phyloP scores from a whole-genome alignment of 2,329 filamentous ascomycete genomes.

The Ophidiomyces ophidiicola region DNA sequence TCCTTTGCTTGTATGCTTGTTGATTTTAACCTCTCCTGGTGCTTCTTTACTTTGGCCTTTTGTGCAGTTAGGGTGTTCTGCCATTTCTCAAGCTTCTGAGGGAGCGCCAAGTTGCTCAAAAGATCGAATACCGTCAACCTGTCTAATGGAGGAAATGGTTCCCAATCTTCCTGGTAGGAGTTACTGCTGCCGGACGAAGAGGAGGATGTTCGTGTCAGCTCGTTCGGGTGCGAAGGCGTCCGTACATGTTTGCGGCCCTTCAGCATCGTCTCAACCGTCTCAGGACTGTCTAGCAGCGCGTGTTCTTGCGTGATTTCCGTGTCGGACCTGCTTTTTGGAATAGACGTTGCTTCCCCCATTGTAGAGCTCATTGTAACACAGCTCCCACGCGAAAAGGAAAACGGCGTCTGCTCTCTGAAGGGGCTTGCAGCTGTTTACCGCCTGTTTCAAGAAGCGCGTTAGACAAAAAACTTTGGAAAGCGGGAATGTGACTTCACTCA shows the following conservation, averaged over 20 bases:
- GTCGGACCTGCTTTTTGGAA: conserved; percentile 20
- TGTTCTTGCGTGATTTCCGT: conserved; percentile 15
- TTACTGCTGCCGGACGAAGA: conserved; percentile 60
- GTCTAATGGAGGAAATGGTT: conserved; percentile 75
- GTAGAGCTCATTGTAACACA: not conserved
- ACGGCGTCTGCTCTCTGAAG: not conserved
- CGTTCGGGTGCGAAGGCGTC: conserved; percentile 32
- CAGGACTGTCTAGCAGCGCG: conserved; percentile 4
- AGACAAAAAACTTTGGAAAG: conserved; percentile 1
- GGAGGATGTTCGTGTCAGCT: conserved; percentile 62
- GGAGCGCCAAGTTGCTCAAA: conserved; percentile 80
- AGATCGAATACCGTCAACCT: conserved; percentile 84
- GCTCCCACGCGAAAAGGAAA: too few relatives aligned
- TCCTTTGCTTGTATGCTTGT: conserved; percentile 69
- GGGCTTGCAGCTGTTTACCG: not conserved
- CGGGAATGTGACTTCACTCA: conserved; percentile 6
- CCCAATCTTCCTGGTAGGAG: conserved; percentile 80
- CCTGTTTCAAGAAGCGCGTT: not conserved
- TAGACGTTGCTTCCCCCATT: conserved; percentile 21
- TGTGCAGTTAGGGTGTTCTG: conserved; percentile 72
- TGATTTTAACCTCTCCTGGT: conserved; percentile 66
- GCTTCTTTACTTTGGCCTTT: conserved; percentile 71
- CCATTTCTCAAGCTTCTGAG: conserved; percentile 80
- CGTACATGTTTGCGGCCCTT: not conserved
- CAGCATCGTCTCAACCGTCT: conserved; percentile 3